These are phyloP conservation scores for Ogataea trehalophila DNA, from an alignment of 805 yeast genomes.

Conservation along the genomic window DNA sequence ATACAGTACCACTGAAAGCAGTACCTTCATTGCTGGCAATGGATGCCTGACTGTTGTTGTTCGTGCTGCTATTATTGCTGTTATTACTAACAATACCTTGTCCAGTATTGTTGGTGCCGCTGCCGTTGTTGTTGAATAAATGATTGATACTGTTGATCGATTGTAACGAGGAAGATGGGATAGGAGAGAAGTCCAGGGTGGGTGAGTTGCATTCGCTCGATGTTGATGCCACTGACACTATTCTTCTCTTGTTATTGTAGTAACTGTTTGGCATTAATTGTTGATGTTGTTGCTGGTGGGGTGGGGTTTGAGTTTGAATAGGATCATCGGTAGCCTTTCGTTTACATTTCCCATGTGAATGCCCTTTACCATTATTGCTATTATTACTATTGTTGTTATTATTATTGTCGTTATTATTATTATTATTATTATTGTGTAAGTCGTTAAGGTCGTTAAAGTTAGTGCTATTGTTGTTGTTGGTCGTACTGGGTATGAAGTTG, in stretches of 20 bases:
- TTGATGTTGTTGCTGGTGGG: too few species aligned
- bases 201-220: slow-evolving; percentile 5
- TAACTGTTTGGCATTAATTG: too few species aligned
- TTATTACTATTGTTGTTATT: neutral
- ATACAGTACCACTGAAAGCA: slow-evolving; percentile 5
- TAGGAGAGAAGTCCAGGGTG: neutral
- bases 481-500: neutral
- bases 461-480: neutral
- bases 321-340: slow-evolving; percentile 14
- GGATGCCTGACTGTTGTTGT: too few species aligned
- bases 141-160: too few species aligned
- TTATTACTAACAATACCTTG: too few species aligned
- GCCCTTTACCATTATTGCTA: neutral
- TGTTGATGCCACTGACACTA: slow-evolving; percentile 13
- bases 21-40: neutral
- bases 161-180: slow-evolving; percentile 1
- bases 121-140: too few species aligned
- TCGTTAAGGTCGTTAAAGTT: slow-evolving; percentile 1
- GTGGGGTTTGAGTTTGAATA: neutral
- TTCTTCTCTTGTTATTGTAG: slow-evolving; percentile 15
- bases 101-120: too few species aligned
- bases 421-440: slow-evolving; percentile 1
- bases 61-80: too few species aligned
- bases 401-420: slow-evolving; percentile 1
- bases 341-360: slow-evolving; percentile 3